Evolutionary conservation across 768 basidiomycete genomes (phyloP), one percentile per base, ranked within the genome.

Genomic region (Lentinula lateritia): DNA sequence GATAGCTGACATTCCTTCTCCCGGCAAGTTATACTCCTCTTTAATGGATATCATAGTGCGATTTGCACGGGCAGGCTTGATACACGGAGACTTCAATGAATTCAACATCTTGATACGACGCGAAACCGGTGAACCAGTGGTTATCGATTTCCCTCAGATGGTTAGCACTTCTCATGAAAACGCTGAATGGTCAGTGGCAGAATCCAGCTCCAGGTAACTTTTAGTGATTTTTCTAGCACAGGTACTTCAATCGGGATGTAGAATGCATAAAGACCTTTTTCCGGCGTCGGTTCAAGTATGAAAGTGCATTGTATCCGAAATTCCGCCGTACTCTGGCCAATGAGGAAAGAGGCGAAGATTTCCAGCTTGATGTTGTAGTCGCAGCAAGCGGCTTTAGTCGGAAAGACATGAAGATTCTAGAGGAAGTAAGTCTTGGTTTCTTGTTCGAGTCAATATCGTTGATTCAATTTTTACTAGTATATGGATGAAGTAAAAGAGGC

Each of bases 81-180:
- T 99, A 56, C 97, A 99, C 69, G 95, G 97, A 45, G 97, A 99
- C 67, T 99, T 92, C 76, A 99, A 99, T 75, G 97, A 99, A 71
- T 99, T 98, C 79, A 98, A 99, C 73, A 95, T 99, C 66, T 86
- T 99, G 63, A 94, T 99, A 67, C 83, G 84, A 41, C 84, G 91
- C 50, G 87, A 88, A 58, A 72, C 74, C 20, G 81, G 82, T 10
- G 87, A 93, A 67, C 92, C 95, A 6, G 75, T 98, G 57, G 86
- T 99, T 46, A 99, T 99, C 67, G 97, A 99, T 77, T 99, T 99
- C 72, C 97, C 97, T 7, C 97, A 99, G 77, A 98, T 98, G 96
- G 93, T 98, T 74, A 93, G 91, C 79, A 95, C 92, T 32, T 91
- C 94, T 52, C 97, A 99, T 66, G 85, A 87, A 68, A 97, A 99